Conservation (phyloP, 2,329 filamentous ascomycete species). For the Aspergillus sp. region DNA sequence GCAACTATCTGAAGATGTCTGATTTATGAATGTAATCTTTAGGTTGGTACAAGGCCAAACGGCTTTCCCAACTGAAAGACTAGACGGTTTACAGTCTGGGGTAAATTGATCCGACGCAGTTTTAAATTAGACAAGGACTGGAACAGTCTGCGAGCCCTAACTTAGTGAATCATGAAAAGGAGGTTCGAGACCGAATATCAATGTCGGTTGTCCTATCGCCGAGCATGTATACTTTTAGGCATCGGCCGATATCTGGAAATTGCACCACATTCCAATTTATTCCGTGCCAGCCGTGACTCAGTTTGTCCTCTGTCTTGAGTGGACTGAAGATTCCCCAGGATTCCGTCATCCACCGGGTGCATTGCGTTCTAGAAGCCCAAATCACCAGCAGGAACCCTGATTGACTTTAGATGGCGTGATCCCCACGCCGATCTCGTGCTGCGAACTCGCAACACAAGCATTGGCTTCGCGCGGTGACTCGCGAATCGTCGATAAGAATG, state of each 20-base stretch:
- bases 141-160: too few relatives aligned
- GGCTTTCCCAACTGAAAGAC: too few relatives aligned
- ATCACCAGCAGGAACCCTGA: not conserved
- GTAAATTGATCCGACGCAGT: too few relatives aligned
- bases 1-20: too few relatives aligned
- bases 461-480: not conserved
- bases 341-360: not conserved
- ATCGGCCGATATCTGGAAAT: not conserved
- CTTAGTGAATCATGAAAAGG: too few relatives aligned
- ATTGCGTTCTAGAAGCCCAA: not conserved
- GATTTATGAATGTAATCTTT: too few relatives aligned
- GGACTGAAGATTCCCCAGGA: not conserved
- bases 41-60: too few relatives aligned
- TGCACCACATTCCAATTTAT: not conserved
- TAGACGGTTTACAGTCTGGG: too few relatives aligned
- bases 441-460: not conserved
- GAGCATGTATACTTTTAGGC: too few relatives aligned
- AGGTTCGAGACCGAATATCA: too few relatives aligned
- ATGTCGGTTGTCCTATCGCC: too few relatives aligned
- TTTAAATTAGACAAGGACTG: too few relatives aligned
- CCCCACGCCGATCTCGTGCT: not conserved
- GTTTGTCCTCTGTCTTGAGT: not conserved
- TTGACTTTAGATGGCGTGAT: not conserved
- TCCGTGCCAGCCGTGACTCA: not conserved
- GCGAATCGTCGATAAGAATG: slow-evolving; percentile 1